Percentiles rank a stretch among this genome's conserved stretches.
phyloP scores from a whole-genome alignment of 1,284 basidiomycete genomes.

The Sporisorium reilianum region DNA sequence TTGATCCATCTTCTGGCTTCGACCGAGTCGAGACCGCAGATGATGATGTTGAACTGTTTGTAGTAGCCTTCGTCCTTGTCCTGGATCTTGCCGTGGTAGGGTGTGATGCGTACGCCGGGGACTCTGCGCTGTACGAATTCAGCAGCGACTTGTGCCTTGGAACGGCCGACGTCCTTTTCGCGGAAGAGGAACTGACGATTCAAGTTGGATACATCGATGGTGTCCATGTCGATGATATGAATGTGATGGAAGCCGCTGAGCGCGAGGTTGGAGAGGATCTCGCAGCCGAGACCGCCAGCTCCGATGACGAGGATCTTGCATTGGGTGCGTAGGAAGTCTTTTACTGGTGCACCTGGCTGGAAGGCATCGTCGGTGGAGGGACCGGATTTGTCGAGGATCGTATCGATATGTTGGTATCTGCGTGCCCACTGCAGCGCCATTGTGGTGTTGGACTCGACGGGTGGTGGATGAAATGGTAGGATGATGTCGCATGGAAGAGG shows the following conservation, averaged over 20 bases:
- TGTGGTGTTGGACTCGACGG: not conserved
- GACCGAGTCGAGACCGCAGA: constrained; percentile 94
- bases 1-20: constrained; percentile 96
- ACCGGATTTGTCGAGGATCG: constrained; percentile 82
- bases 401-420: constrained; percentile 69
- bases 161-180: constrained; percentile 88
- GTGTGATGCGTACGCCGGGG: constrained; percentile 91
- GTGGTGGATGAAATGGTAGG: no score
- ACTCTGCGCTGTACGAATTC: constrained; percentile 87
- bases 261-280: constrained; percentile 66
- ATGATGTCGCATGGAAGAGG: no score
- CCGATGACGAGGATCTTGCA: constrained; percentile 95
- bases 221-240: constrained; percentile 99
- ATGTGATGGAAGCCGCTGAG: constrained; percentile 93
- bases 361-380: constrained; percentile 59
- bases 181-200: constrained; percentile 98
- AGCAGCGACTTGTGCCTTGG: constrained; percentile 93
- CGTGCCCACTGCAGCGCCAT: constrained; percentile 19
- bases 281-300: constrained; percentile 67
- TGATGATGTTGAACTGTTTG: constrained; percentile 93
- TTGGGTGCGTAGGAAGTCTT: constrained; percentile 83
- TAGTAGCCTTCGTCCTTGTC: constrained; percentile 97
- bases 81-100: constrained; percentile 98
- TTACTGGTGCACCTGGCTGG: constrained; percentile 74
- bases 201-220: constrained; percentile 98